Evolutionary conservation across 2,329 filamentous ascomycete genomes (phyloP), one percentile per base, ranked within the genome.

Genomic region (Pyricularia sp.): DNA sequence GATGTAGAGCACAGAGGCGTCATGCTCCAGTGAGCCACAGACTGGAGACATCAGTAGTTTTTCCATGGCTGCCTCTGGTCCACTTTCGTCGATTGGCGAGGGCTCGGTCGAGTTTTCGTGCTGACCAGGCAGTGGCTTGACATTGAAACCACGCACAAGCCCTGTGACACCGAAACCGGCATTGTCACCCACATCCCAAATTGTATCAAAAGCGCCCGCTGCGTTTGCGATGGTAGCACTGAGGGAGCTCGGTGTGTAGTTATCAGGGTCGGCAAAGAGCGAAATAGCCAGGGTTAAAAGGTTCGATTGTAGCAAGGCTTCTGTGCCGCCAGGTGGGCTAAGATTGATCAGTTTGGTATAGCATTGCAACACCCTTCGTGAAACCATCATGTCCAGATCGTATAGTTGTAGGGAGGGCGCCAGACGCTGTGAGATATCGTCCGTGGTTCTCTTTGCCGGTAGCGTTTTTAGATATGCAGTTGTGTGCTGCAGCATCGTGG

Each of bases 101-200:
- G 69, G 75, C 40, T 82, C 79, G 13, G 75, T 71, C 0, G 78
- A 74, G 62, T 76, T 81, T 49, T 85, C 82, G 66, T 88, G 84
- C 71, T 89, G 88, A 31, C 90, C 89, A 16, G 87, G 86, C 65
- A 93, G 81, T 30, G 82, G 84, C 70, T 83, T 86, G 22, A 92
- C 80, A 64, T 88, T 84, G 72, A 94, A 92, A 0, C 91, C 90
- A 26, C 85, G 82, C 1, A 96, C 87, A 26, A 97, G 79, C 1
- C 93, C 91, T 10, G 91, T 96, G 19, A 99, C 88, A 2, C 96
- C 94, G 74, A 96, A 97, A 0, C 93, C 93, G 70, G 88, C 93
- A 72, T 97, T 97, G 74, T 99, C 94, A 9, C 88, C 89, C 7
- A 96, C 85, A 68, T 97, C 93, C 94, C 94, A 99, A 53, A 99